Conservation (phyloP, 2,329 filamentous ascomycete genomes). For the Penicillium crustosum region DNA sequence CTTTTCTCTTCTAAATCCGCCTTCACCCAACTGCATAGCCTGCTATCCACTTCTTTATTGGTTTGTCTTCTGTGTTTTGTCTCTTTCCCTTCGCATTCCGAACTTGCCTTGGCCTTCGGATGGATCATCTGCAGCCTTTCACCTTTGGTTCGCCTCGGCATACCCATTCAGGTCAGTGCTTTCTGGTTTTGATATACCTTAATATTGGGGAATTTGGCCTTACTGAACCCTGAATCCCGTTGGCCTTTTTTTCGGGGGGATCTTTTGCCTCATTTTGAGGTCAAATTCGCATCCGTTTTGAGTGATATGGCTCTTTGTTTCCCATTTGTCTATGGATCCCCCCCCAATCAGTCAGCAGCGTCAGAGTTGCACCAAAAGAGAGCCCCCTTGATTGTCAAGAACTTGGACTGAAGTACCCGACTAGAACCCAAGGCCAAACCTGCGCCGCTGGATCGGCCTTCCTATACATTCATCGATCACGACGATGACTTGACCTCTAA, state of each 20-base stretch:
- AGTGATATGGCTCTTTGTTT: neutral
- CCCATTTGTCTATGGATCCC: conserved; percentile 5
- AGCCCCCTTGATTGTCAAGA: neutral
- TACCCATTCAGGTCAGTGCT: conserved; percentile 31
- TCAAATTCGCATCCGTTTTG: neutral
- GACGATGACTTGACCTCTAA: conserved; percentile 42
- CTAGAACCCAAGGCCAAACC: conserved; percentile 24
- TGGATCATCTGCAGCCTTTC: conserved; percentile 26
- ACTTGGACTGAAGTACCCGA: conserved; percentile 1
- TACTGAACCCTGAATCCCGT: neutral
- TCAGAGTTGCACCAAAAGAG: neutral
- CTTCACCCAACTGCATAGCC: conserved; percentile 10
- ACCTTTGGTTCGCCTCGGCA: conserved; percentile 16
- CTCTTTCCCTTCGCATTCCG: conserved; percentile 4
- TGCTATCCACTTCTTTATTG: conserved; percentile 15
- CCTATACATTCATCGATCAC: conserved; percentile 45
- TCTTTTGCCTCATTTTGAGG: neutral
- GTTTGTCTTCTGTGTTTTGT: conserved; percentile 7
- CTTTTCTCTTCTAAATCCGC: conserved; percentile 25
- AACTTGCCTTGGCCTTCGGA: conserved; percentile 20
- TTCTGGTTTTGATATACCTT: neutral
- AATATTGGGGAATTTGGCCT: neutral
- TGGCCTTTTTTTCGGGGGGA: no score
- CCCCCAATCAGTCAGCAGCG: neutral
- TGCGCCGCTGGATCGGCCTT: conserved; percentile 29